Base-by-base conservation (phyloP, 768 basidiomycete species). In the Dictyophora rubrovolvata region DNA sequence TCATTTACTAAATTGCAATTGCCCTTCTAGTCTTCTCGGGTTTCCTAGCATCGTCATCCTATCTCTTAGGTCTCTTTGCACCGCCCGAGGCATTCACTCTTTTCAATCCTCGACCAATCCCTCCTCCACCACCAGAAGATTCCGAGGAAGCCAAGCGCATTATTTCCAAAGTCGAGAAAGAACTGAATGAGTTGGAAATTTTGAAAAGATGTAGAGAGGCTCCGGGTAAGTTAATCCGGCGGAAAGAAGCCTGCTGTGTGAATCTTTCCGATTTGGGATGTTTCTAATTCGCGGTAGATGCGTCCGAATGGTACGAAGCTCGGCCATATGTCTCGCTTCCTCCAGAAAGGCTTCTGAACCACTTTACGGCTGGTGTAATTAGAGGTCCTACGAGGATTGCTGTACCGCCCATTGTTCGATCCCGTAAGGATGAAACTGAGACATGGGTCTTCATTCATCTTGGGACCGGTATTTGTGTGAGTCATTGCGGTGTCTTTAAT, bases 341-440 rank as follows among this genome's bases (percentile, higher is more conserved):
- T 0, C 85, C 86, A 60, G 84, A 87, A 59, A 74, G 83, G 56
- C 77, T 86, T 1, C 86, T 85, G 56, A 93, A 99, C 71, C 87
- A 82, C 61, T 74, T 99, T 53, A 89, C 91, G 0, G 84, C 85
- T 1, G 93, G 92, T 4, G 79, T 91, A 1, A 75, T 99, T n/a
- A 74, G 85, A 23, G 95, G 93, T 1, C 92, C 93, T 0, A 90
- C 90, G 2, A 87, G 83, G 69, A 78, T 99, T 1, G 90, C 93
- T 0, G 68, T 95, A 58, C 76, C 78, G 18, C 93, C 93, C 2
- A 67, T 98, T 2, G 81, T 91, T 11, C 79, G 93, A 20, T 81
- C 81, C 17, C 81, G 76, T 65, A 76, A 73, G 57, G 92, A 96
- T 71, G 89, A 93, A 68, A 77, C 75, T 11, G 89, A 92, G 71